Evolutionary conservation across 1,284 basidiomycete species (phyloP).

Genomic region (Rhodotorula sp.): DNA sequence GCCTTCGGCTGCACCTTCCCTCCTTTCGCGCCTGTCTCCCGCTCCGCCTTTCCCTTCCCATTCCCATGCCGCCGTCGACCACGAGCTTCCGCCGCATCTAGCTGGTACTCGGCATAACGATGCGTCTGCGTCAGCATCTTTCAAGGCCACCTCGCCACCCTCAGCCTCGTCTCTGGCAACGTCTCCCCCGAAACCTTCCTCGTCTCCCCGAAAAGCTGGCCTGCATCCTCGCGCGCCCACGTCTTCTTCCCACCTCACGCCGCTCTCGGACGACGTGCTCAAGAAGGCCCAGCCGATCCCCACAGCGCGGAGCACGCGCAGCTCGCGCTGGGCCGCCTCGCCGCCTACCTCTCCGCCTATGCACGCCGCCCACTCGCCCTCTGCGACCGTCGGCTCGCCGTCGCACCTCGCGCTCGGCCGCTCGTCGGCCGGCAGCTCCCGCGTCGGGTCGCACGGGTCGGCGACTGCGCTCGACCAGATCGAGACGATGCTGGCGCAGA

Average conservation of each 20-base stretch:
- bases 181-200: background rate
- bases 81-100: slow-evolving; percentile 5
- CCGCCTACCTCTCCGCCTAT: background rate
- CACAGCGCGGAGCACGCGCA: slow-evolving; percentile 1
- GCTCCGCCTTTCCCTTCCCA: background rate
- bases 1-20: slow-evolving; percentile 3
- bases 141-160: background rate
- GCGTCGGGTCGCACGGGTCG: too few species aligned
- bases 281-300: slow-evolving; percentile 10
- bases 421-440: background rate
- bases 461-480: slow-evolving; percentile 18
- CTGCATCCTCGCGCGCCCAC: background rate
- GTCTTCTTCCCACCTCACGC: background rate
- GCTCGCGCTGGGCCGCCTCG: slow-evolving; percentile 9
- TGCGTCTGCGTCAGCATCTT: background rate
- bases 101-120: background rate
- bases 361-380: background rate
- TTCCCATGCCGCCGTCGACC: background rate
- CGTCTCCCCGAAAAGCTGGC: slow-evolving; percentile 1
- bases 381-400: background rate
- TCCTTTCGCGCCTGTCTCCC: slow-evolving; percentile 20
- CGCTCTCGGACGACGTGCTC: background rate
- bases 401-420: background rate
- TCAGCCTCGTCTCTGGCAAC: background rate
- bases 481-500: slow-evolving; percentile 19